Evolutionary conservation across 2,329 filamentous ascomycete species (phyloP).

Genomic region (Paramyrothecium roridum): DNA sequence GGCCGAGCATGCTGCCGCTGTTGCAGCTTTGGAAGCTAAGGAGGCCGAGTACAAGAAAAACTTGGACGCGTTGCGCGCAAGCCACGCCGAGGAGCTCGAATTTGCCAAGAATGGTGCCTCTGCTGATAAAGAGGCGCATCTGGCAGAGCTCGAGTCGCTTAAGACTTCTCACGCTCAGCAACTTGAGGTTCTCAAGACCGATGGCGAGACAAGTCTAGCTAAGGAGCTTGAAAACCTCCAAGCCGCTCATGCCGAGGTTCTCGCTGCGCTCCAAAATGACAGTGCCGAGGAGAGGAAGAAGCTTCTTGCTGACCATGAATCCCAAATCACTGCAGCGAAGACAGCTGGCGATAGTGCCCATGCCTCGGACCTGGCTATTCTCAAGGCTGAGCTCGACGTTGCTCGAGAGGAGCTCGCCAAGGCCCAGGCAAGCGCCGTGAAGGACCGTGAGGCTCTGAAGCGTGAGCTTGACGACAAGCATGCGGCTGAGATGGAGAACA

Average conservation of each 20-base stretch:
- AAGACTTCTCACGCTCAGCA: slow-evolving; percentile 53
- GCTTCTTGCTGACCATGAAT: slow-evolving; percentile 23
- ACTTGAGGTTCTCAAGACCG: slow-evolving; percentile 38
- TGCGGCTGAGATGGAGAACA: slow-evolving; percentile 44
- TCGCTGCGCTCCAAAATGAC: slow-evolving; percentile 41
- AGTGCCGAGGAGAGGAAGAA: slow-evolving; percentile 34
- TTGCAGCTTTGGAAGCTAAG: slow-evolving; percentile 46
- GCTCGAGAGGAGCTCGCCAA: slow-evolving; percentile 34
- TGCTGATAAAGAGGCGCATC: slow-evolving; percentile 44
- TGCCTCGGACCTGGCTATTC: slow-evolving; percentile 25
- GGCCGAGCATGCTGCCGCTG: slow-evolving; percentile 39
- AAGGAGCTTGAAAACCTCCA: slow-evolving; percentile 40
- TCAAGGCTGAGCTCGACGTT: slow-evolving; percentile 24
- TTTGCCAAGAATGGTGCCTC: slow-evolving; percentile 49
- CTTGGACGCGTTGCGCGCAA: slow-evolving; percentile 52
- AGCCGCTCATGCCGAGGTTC: slow-evolving; percentile 37
- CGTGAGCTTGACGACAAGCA: slow-evolving; percentile 42
- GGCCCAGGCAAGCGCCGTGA: slow-evolving; percentile 37
- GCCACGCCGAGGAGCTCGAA: slow-evolving; percentile 58
- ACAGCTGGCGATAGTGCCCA: slow-evolving; percentile 22
- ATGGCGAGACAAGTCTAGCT: slow-evolving; percentile 35
- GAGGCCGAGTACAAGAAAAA: slow-evolving; percentile 51
- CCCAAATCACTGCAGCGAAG: slow-evolving; percentile 25
- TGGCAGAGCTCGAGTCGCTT: slow-evolving; percentile 50
- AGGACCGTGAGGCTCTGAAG: slow-evolving; percentile 42